Evolutionary conservation across 768 basidiomycete species (phyloP), one percentile per base, ranked within the genome.

Genomic region (Suillus bovinus): DNA sequence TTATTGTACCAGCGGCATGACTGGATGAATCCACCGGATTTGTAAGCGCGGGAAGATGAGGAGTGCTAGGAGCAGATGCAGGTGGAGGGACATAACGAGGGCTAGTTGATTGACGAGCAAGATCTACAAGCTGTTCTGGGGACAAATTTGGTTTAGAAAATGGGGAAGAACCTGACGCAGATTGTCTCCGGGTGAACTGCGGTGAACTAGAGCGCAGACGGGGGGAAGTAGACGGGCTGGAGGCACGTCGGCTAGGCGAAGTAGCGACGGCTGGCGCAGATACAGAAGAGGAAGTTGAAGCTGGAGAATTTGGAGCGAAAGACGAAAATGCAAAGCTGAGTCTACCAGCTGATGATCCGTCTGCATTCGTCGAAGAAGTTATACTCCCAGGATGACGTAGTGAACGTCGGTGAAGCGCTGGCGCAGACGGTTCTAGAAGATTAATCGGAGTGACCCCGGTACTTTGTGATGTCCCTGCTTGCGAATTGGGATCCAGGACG

Each of bases 81-180:
- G 59, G 47, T 52, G 64, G 72, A 52, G 46, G 66, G 42, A 64
- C 70, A 65, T 58, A 75, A 57, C 52, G 82, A 68, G 62, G 85
- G 59, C 78, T 74, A 13, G 82, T 83, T 1, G 88, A 82, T 46
- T 85, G 82, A 49, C 84, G 83, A 1, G 90, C 92, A 31, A 94
- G 81, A 60, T 89, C 87, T 38, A 90, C 77, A 57, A 93, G 81
- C 72, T 93, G 89, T 58, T 91, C 90, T 29, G 91, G 87, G 2
- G 85, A 80, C 2, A 91, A 78, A 41, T 81, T 82, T 33, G 84
- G 82, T 66, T 83, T 82, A 0, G 75, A 70, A 56, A 71, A 71
- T 17, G 76, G 63, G 17, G 78, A 68, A 42, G 77, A 73, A 52
- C 76, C 67, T 22, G 79, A 70, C 60, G 58, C 75, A 14, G 74